Evolutionary conservation across 2,329 filamentous ascomycete species (phyloP), one percentile per base, ranked within the genome.

Genomic region (Samsoniella hepiali): DNA sequence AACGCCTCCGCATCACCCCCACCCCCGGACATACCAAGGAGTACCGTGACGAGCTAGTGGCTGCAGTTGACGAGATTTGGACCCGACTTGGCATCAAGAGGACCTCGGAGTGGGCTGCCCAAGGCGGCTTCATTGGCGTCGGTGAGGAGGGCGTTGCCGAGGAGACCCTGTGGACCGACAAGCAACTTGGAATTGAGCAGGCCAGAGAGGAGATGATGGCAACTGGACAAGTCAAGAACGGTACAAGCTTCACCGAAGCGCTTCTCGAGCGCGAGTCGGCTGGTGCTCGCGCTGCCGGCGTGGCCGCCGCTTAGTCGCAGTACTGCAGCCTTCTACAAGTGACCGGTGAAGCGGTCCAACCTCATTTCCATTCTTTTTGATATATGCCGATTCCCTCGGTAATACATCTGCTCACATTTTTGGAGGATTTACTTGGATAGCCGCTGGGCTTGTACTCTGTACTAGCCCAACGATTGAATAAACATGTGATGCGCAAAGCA

Each of bases 41-140:
- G 69, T 92, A 91, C 78, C 91, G 93, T 66, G 90, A 96, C 68
- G 87, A 96, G 71, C 88, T 99, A 5, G 88, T 97, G 34, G 78
- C 87, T 65, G 93, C 94, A 5, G 79, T 99, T 40, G 91, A 97
- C 70, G 84, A 86, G 69, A 94, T 99, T 65, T 99, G 94, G 93
- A 85, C 82, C 55, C 87, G 94, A 72, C 86, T 99, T 2, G 88
- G 87, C 65, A 93, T 97, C 78, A 97, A 96, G 83, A 90, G 94
- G 71, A 96, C 94, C 34, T 91, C 89, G 64, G 90, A 96, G 72
- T 99, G 95, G 95, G 90, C 91, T 36, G 86, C 88, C 15, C 85
- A 95, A 73, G 95, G 95, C 54, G 95, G 95, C 8, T 97, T 98
- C 78, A 91, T 98, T 64, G 95, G 94, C 60, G 95, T 99, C 9